Conservation (phyloP, 345 rosid genomes). For the Dipteronia sinensis region DNA sequence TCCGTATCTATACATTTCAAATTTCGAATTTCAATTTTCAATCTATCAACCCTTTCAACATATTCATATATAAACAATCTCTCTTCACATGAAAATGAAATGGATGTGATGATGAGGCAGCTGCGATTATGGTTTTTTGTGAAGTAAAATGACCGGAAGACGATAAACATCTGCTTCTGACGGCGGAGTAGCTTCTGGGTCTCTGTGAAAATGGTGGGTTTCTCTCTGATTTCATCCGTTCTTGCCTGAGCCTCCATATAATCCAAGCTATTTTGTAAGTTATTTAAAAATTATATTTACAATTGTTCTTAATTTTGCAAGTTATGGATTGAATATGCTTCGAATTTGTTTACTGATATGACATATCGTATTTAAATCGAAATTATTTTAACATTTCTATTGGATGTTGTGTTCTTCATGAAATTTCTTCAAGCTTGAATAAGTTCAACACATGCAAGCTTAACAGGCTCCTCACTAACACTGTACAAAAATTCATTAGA, state of each 20-base stretch:
- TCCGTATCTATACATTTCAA: no score
- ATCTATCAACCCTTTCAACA: no score
- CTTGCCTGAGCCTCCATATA: neutral
- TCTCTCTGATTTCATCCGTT: neutral
- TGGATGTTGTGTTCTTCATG: no score
- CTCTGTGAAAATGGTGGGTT: neutral
- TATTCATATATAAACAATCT: neutral
- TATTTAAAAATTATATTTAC: no score
- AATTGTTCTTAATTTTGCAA: neutral
- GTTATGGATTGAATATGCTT: neutral
- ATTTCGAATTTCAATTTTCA: no score
- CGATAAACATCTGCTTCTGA: neutral
- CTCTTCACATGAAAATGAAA: neutral
- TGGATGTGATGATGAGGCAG: no score
- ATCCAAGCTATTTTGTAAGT: neutral
- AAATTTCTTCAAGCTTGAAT: constrained; percentile 12
- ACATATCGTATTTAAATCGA: no score
- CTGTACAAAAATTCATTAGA: constrained; percentile 8
- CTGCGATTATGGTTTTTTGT: no score
- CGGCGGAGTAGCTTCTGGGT: neutral
- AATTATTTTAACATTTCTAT: no score
- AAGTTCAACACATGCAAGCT: constrained; percentile 21
- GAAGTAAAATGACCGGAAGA: neutral
- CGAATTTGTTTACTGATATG: no score
- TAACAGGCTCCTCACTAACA: constrained; percentile 19